Conservation (phyloP, 768 basidiomycete species). For the Termitomyces sp. region DNA sequence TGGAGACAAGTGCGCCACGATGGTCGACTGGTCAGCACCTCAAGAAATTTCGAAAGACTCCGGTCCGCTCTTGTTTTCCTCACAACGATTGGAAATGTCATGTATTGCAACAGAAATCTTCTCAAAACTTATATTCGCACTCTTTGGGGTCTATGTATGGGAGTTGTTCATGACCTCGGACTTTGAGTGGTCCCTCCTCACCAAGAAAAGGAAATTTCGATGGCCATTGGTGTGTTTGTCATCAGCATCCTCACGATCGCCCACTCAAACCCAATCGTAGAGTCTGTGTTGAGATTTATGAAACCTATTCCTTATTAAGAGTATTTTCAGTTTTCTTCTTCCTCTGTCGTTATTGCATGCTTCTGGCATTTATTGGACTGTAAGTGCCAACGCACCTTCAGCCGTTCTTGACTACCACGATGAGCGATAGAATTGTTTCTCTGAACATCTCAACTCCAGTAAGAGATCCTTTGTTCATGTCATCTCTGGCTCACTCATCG, state of each 20-base stretch:
- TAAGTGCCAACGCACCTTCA: slow-evolving; percentile 24
- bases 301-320: not conserved
- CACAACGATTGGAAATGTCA: not conserved
- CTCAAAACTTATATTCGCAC: slow-evolving; percentile 51
- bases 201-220: slow-evolving; percentile 49
- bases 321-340: slow-evolving; percentile 51
- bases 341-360: slow-evolving; percentile 65
- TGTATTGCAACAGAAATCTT: slow-evolving; percentile 41
- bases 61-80: slow-evolving; percentile 21
- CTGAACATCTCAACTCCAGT: slow-evolving; percentile 46
- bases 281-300: slow-evolving; percentile 12
- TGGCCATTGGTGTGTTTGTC: slow-evolving; percentile 60
- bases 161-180: slow-evolving; percentile 56
- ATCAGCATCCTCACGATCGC: not conserved
- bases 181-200: slow-evolving; percentile 66
- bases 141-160: slow-evolving; percentile 66
- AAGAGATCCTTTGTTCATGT: slow-evolving; percentile 2
- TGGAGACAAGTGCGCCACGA: not conserved
- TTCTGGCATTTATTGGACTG: slow-evolving; percentile 63
- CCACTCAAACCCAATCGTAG: slow-evolving; percentile 6
- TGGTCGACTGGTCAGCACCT: slow-evolving; percentile 47
- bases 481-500: slow-evolving; percentile 9
- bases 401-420: not conserved
- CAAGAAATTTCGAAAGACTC: slow-evolving; percentile 37
- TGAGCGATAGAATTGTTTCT: slow-evolving; percentile 47